Percentiles rank a stretch among this genome's conserved stretches.
phyloP scores from a whole-genome alignment of 2,329 filamentous ascomycete species.

The Fusarium multiceps region DNA sequence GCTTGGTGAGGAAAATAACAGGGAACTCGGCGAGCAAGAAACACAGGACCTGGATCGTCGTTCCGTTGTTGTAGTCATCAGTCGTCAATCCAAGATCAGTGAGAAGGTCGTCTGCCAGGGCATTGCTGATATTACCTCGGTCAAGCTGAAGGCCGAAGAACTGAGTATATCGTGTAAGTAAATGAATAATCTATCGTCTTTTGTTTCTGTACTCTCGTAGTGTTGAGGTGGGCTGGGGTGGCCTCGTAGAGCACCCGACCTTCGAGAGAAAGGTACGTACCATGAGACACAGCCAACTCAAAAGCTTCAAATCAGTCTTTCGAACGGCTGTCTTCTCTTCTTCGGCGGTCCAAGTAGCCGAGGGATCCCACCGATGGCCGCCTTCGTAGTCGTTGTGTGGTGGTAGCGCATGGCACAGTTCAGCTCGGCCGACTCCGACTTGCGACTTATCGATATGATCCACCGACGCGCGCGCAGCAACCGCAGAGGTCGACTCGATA shows the following conservation, averaged over 20 bases:
- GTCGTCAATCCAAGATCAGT: slow-evolving; percentile 60
- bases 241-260: no score
- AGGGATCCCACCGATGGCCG: slow-evolving; percentile 55
- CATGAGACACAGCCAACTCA: slow-evolving; percentile 59
- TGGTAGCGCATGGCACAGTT: slow-evolving; percentile 49
- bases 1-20: slow-evolving; percentile 67
- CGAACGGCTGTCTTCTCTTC: slow-evolving; percentile 68
- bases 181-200: not conserved
- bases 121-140: slow-evolving; percentile 66
- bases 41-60: slow-evolving; percentile 65
- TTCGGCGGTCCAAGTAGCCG: slow-evolving; percentile 61
- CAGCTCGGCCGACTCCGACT: slow-evolving; percentile 53
- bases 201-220: no score
- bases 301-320: slow-evolving; percentile 60
- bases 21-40: slow-evolving; percentile 69
- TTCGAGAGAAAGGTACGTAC: slow-evolving; percentile 14
- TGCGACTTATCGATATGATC: slow-evolving; percentile 41
- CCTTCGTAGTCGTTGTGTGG: slow-evolving; percentile 54
- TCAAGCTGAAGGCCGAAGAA: slow-evolving; percentile 65
- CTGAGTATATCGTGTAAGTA: slow-evolving; percentile 38
- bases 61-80: slow-evolving; percentile 69
- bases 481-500: slow-evolving; percentile 46
- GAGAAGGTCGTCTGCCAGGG: slow-evolving; percentile 71
- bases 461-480: slow-evolving; percentile 40
- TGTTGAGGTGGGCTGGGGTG: no score